Evolutionary conservation across 352 stramenopile genomes (phyloP).

Genomic region (Pythium chondricola): DNA sequence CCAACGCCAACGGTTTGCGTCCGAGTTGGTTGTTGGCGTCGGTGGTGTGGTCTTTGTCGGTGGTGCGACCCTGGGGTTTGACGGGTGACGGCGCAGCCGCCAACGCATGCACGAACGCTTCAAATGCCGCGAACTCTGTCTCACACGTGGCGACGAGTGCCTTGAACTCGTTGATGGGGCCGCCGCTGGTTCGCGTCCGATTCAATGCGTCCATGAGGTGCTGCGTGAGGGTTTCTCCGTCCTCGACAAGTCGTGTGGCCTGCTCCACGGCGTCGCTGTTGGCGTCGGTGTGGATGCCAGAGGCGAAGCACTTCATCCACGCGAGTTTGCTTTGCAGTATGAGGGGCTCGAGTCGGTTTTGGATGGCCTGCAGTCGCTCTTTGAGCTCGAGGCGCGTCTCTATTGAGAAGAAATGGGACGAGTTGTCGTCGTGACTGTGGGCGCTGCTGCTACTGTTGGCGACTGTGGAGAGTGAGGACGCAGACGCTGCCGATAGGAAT

Average conservation of each 20-base stretch:
- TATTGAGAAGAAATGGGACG: conserved; percentile 49
- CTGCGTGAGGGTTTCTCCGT: conserved; percentile 33
- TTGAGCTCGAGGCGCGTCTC: conserved; percentile 52
- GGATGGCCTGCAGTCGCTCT: conserved; percentile 29
- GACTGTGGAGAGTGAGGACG: too few species aligned
- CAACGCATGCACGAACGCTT: conserved; percentile 30
- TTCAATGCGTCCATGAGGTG: conserved; percentile 36
- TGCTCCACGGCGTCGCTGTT: neutral
- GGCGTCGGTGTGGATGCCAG: too few species aligned
- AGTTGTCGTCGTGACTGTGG: conserved; percentile 14
- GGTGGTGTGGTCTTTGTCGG: conserved; percentile 1
- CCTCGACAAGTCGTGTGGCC: conserved; percentile 29
- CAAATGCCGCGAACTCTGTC: conserved; percentile 26
- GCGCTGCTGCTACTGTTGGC: neutral
- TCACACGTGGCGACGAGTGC: conserved; percentile 38
- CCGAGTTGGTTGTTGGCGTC: neutral
- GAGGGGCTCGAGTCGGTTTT: conserved; percentile 29
- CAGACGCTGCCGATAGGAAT: too few species aligned
- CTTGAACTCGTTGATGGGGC: conserved; percentile 37
- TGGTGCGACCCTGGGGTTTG: neutral
- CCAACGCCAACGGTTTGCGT: neutral
- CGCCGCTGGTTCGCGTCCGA: conserved; percentile 24
- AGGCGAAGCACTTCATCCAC: conserved; percentile 59
- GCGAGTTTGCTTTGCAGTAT: conserved; percentile 50
- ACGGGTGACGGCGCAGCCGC: conserved; percentile 9